These are phyloP conservation scores for Raffaelea deltoideospora DNA, from an alignment of 2,329 filamentous ascomycete species.

Conservation along the genomic window DNA sequence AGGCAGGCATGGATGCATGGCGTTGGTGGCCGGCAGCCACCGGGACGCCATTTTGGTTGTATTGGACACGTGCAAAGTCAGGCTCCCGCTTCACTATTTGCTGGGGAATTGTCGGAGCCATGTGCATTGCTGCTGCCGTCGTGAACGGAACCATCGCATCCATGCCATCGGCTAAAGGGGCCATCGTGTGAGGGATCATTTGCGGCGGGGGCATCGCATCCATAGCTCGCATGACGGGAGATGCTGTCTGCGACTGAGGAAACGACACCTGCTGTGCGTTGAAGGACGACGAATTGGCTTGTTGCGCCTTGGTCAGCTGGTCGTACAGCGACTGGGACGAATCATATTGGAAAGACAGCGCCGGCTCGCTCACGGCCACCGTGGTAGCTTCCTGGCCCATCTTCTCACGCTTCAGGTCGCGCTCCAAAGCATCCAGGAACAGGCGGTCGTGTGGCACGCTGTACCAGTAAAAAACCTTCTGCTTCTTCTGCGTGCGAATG, in stretches of 20 bases:
- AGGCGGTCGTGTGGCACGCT: conserved; percentile 95
- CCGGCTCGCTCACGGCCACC: conserved; percentile 89
- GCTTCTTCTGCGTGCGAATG: conserved; percentile 99
- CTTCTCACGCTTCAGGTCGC: conserved; percentile 97
- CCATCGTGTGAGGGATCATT: conserved; percentile 37
- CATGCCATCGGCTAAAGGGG: conserved; percentile 45
- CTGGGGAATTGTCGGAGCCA: conserved; percentile 54
- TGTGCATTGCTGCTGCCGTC: conserved; percentile 42
- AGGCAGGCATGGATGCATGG: conserved; percentile 96
- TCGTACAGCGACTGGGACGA: conserved; percentile 98
- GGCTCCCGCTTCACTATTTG: conserved; percentile 77
- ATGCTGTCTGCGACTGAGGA: conserved; percentile 65
- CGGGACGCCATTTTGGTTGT: conserved; percentile 83
- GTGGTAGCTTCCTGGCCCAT: conserved; percentile 98
- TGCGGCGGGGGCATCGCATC: conserved; percentile 77
- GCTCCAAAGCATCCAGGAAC: conserved; percentile 92
- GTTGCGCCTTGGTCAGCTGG: conserved; percentile 97
- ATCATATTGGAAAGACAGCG: conserved; percentile 96
- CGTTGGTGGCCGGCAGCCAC: conserved; percentile 74
- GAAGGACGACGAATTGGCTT: conserved; percentile 96
- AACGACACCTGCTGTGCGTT: conserved; percentile 58
- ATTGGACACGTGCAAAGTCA: conserved; percentile 69
- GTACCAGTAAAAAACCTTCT: conserved; percentile 99
- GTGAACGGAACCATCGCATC: conserved; percentile 57
- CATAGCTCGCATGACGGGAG: conserved; percentile 77